Conservation (phyloP, 2,329 filamentous ascomycete genomes). For the Cladophialophora chaetospira region DNA sequence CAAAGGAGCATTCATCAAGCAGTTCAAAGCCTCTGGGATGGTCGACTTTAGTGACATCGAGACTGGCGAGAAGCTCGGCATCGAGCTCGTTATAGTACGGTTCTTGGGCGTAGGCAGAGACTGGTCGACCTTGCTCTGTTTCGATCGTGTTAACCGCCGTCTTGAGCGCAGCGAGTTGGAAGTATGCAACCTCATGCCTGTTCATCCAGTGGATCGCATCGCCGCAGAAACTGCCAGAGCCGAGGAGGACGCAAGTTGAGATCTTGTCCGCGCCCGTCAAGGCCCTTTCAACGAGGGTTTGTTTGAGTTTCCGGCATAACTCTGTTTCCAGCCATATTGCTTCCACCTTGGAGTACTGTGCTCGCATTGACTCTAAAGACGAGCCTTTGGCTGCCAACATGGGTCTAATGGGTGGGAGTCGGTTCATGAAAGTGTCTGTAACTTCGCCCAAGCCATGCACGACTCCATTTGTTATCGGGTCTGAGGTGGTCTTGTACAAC, state of each 20-base stretch:
- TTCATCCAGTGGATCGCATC: constrained; percentile 23
- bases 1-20: constrained; percentile 53
- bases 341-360: constrained; percentile 12
- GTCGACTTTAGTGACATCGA: constrained; percentile 42
- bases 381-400: constrained; percentile 8
- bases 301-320: constrained; percentile 4
- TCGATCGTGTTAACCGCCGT: constrained; percentile 14
- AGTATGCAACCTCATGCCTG: constrained; percentile 22
- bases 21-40: constrained; percentile 57
- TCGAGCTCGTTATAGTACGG: constrained; percentile 56
- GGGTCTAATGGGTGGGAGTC: not conserved
- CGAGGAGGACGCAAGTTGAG: constrained; percentile 23
- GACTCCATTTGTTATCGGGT: not conserved
- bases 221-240: constrained; percentile 27
- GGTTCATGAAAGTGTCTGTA: not conserved
- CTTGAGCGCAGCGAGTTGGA: constrained; percentile 27
- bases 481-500: not conserved
- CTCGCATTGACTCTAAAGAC: constrained; percentile 9
- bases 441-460: not conserved
- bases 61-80: constrained; percentile 39
- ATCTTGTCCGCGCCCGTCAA: constrained; percentile 4
- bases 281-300: not conserved
- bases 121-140: constrained; percentile 4
- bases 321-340: constrained; percentile 12
- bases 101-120: constrained; percentile 51